Evolutionary conservation across 441 rosid species (phyloP), one percentile per base, ranked within the genome.

Genomic region (Manihot esculenta): DNA sequence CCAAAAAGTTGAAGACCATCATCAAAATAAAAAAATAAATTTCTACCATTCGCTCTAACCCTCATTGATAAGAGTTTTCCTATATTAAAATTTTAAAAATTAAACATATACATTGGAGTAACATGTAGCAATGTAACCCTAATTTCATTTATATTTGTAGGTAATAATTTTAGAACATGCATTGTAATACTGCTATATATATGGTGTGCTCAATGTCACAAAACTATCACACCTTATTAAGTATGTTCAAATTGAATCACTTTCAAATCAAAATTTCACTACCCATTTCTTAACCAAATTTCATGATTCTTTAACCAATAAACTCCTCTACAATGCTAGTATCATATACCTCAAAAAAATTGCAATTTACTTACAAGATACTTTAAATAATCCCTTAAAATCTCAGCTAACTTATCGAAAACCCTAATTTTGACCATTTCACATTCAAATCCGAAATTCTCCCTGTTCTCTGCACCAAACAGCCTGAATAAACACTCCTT

Each of bases 371-470:
- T 15, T 0, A 1, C 9, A 68, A 73, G 79, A 78, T 79, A 81
- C 55, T 60, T 49, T 23, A 23, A 57, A 78, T 5, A 79, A 48
- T 54, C 45, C 26, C 66, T 20, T 0, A 1, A 35, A 77, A 80
- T 66, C 64, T 2, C 62, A 67, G 20, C 12, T 70, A 75, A 61
- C 79, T 64, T 75, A 21, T 18, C 17, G 17, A 0, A 72, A 71
- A 77, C 77, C 78, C 65, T 71, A 71, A 9, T 77, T 48, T 62
- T 55, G 92, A 91, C 87, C 89, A 81, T 65, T 78, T 53, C 35
- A 21, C 80, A 47, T 80, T 87, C 75, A 15, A 71, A 80, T 13
- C 10, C 14, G 0, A 82, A 73, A 72, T 75, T 53, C 77, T 82
- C 84, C 35, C 49, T 30, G 44, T 41, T 7, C 0, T 30, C 38